phyloP scores from a whole-genome alignment of 2,329 filamentous ascomycete species.

The Aspergillus pseudoterreus region DNA sequence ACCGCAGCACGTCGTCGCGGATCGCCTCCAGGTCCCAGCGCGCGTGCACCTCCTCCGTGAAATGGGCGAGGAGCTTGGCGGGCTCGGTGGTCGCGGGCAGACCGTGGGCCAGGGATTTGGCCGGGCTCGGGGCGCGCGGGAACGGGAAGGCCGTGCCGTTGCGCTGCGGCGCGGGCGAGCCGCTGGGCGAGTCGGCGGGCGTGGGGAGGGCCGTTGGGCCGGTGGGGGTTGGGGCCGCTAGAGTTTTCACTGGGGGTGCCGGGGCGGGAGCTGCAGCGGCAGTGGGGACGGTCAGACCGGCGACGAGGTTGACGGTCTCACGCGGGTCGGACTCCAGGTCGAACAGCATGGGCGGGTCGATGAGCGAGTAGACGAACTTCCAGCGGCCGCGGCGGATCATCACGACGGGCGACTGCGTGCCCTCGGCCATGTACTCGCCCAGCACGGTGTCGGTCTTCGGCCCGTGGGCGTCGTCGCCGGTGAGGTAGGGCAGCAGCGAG shows the following conservation, averaged over 20 bases:
- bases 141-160: slow-evolving; percentile 25
- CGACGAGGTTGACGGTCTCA: slow-evolving; percentile 68
- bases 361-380: slow-evolving; percentile 87
- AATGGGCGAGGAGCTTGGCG: slow-evolving; percentile 55
- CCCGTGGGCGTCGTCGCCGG: slow-evolving; percentile 46
- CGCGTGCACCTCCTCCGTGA: slow-evolving; percentile 66
- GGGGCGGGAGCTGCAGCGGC: slow-evolving; percentile 34
- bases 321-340: slow-evolving; percentile 72
- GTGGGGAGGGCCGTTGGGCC: slow-evolving; percentile 26
- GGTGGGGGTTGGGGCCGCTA: slow-evolving; percentile 22
- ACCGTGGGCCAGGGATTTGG: slow-evolving; percentile 26
- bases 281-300: slow-evolving; percentile 27
- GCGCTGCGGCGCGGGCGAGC: slow-evolving; percentile 24
- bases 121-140: slow-evolving; percentile 37
- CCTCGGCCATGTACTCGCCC: slow-evolving; percentile 92
- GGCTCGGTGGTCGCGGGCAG: slow-evolving; percentile 33
- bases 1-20: slow-evolving; percentile 67
- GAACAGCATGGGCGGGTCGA: slow-evolving; percentile 80
- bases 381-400: slow-evolving; percentile 88
- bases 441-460: slow-evolving; percentile 75
- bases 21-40: slow-evolving; percentile 82
- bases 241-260: slow-evolving; percentile 33
- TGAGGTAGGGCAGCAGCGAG: slow-evolving; percentile 74
- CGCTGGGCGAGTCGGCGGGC: slow-evolving; percentile 27
- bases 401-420: slow-evolving; percentile 81